phyloP scores from a whole-genome alignment of 768 basidiomycete genomes.

The Bullera alba region DNA sequence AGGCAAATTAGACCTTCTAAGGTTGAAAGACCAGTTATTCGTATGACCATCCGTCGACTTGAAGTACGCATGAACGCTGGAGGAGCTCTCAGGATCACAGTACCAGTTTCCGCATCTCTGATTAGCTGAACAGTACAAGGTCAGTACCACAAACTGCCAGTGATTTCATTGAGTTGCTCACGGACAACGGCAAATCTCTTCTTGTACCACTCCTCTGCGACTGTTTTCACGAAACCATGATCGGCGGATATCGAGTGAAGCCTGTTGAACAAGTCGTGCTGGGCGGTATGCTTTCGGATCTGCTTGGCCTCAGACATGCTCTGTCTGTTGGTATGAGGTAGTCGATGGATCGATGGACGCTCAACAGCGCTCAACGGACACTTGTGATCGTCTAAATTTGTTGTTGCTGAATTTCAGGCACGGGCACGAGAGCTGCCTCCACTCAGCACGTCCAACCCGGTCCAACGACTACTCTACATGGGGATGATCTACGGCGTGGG shows the following conservation, averaged over 20 bases:
- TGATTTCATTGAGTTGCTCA: constrained; percentile 46
- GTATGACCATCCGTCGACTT: constrained; percentile 88
- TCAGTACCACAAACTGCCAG: too few species aligned
- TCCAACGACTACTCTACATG: too few species aligned
- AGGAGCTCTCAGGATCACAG: constrained; percentile 55
- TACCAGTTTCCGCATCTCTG: constrained; percentile 94
- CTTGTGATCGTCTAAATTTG: too few species aligned
- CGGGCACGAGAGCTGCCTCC: too few species aligned
- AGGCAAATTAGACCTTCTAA: constrained; percentile 76
- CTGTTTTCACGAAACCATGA: constrained; percentile 58
- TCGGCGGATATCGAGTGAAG: constrained; percentile 80
- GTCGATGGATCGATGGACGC: background rate
- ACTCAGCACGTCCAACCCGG: too few species aligned
- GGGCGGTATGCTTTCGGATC: constrained; percentile 34
- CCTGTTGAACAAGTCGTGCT: constrained; percentile 70
- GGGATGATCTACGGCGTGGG: too few species aligned
- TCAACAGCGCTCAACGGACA: background rate
- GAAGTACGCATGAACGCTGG: constrained; percentile 60
- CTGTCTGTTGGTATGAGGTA: background rate
- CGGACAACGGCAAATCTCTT: constrained; percentile 40
- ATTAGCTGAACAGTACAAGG: constrained; percentile 64
- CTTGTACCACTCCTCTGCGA: constrained; percentile 50
- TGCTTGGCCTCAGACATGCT: constrained; percentile 10
- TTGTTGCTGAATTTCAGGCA: too few species aligned
- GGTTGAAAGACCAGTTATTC: constrained; percentile 73